Percentiles rank a stretch among this genome's conserved stretches.
phyloP scores from a whole-genome alignment of 1,284 basidiomycete genomes.

The Cutaneotrichosporon mucoides region DNA sequence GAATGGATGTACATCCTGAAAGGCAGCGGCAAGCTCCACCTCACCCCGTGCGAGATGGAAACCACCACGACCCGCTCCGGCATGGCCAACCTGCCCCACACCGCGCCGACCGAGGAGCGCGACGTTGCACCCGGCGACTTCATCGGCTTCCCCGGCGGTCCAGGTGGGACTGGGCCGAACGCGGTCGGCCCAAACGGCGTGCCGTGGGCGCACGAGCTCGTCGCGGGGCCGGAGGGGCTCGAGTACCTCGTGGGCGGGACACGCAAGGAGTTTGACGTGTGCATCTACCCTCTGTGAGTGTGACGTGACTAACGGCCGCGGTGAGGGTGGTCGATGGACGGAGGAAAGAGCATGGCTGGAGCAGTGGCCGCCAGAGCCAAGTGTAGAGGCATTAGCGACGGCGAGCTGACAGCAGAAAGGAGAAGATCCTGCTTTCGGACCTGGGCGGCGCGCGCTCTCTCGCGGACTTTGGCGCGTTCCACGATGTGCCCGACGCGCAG shows the following conservation, averaged over 20 bases:
- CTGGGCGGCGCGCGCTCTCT: too few relatives aligned
- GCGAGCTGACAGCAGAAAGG: not conserved
- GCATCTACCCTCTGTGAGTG: constrained; percentile 29
- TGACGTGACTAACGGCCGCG: not conserved
- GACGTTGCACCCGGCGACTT: constrained; percentile 22
- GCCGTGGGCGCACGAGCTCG: constrained; percentile 23
- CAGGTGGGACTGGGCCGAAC: not conserved
- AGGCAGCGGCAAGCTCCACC: constrained; percentile 16
- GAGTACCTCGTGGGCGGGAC: constrained; percentile 29
- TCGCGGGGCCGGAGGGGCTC: constrained; percentile 21
- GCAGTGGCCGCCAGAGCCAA: too few relatives aligned
- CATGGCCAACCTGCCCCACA: not conserved
- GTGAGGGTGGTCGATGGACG: too few relatives aligned
- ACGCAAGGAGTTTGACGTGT: constrained; percentile 19
- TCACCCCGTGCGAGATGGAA: constrained; percentile 3
- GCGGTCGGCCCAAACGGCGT: constrained; percentile 9
- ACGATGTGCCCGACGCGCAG: too few relatives aligned
- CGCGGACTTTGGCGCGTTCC: too few relatives aligned
- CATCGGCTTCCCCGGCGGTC: constrained; percentile 15
- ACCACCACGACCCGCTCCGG: not conserved
- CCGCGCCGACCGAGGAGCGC: constrained; percentile 9
- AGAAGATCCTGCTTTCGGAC: not conserved
- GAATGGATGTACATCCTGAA: constrained; percentile 32
- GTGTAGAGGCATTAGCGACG: too few relatives aligned
- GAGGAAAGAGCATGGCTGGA: too few relatives aligned